A percentile compares a stretch with the other conserved stretches of the same genome.
phyloP scores from a whole-genome alignment of 140 eudicot genomes.

The Stevia rebaudiana region DNA sequence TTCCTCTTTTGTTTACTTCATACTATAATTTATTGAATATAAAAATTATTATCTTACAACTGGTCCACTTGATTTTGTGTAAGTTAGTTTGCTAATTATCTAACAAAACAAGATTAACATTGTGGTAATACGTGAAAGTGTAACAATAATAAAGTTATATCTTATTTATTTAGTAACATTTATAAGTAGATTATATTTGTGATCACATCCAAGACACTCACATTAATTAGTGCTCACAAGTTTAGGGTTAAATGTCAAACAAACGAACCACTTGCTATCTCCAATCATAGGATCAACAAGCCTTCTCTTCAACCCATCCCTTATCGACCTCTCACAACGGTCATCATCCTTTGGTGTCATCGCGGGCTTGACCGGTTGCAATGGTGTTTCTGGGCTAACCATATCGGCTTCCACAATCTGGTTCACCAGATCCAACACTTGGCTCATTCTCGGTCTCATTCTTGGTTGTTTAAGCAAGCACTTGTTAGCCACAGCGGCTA shows the following conservation, averaged over 20 bases:
- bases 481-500: constrained; percentile 76
- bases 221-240: constrained; percentile 33
- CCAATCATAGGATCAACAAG: constrained; percentile 47
- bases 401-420: constrained; percentile 37
- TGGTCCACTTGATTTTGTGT: too few relatives aligned
- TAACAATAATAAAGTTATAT: constrained; percentile 3
- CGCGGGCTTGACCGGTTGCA: constrained; percentile 13
- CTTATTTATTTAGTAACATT: neutral
- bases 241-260: constrained; percentile 43
- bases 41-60: too few relatives aligned
- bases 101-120: constrained; percentile 4
- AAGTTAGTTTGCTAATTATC: neutral
- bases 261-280: constrained; percentile 41
- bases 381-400: constrained; percentile 25
- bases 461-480: constrained; percentile 61
- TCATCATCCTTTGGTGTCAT: constrained; percentile 9
- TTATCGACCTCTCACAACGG: constrained; percentile 26
- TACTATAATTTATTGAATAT: too few relatives aligned
- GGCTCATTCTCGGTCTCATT: constrained; percentile 74
- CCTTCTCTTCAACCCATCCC: constrained; percentile 41
- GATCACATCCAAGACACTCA: neutral
- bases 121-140: neutral
- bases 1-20: too few relatives aligned
- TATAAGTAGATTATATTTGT: neutral
- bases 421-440: constrained; percentile 58